Percentiles rank a stretch among this genome's conserved stretches.
Evolutionary conservation across 257 asterid species (phyloP).

Genomic region (Thymus mandschuricus): DNA sequence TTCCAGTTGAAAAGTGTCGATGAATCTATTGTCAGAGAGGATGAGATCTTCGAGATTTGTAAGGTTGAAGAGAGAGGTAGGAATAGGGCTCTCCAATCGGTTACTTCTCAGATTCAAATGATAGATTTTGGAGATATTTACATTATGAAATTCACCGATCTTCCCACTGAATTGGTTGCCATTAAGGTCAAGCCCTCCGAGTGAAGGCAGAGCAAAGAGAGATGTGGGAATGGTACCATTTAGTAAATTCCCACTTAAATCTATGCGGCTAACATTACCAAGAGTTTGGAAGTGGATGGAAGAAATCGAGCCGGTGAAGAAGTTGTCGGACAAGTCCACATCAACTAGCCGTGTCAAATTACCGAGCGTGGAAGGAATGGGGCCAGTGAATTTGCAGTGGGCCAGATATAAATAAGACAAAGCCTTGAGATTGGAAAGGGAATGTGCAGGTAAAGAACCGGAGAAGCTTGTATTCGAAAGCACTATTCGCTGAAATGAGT

Average conservation of each 20-base stretch:
- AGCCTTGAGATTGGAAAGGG: conserved; percentile 36
- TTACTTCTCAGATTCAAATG: too few species aligned
- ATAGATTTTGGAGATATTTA: too few species aligned
- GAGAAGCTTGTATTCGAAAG: conserved; percentile 36
- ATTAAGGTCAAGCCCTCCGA: too few species aligned
- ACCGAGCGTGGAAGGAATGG: background rate
- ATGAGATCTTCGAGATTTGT: too few species aligned
- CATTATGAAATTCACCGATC: too few species aligned
- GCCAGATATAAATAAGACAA: conserved; percentile 39
- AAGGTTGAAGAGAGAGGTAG: too few species aligned
- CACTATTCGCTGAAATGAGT: conserved; percentile 26
- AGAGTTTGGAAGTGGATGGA: background rate
- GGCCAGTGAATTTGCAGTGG: conserved; percentile 33
- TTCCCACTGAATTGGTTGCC: too few species aligned
- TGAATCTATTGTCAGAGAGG: too few species aligned
- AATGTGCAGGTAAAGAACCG: conserved; percentile 38
- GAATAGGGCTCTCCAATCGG: too few species aligned
- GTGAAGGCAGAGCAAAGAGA: conserved; percentile 40
- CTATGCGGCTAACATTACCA: background rate
- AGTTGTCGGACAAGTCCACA: background rate
- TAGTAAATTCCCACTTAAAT: background rate
- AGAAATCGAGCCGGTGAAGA: conserved; percentile 25
- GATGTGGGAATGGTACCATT: conserved; percentile 35
- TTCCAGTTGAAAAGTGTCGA: too few species aligned
- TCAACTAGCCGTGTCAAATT: background rate